Evolutionary conservation across 2,329 filamentous ascomycete genomes (phyloP), one percentile per base, ranked within the genome.

Genomic region (Ophiocordyceps unilateralis): DNA sequence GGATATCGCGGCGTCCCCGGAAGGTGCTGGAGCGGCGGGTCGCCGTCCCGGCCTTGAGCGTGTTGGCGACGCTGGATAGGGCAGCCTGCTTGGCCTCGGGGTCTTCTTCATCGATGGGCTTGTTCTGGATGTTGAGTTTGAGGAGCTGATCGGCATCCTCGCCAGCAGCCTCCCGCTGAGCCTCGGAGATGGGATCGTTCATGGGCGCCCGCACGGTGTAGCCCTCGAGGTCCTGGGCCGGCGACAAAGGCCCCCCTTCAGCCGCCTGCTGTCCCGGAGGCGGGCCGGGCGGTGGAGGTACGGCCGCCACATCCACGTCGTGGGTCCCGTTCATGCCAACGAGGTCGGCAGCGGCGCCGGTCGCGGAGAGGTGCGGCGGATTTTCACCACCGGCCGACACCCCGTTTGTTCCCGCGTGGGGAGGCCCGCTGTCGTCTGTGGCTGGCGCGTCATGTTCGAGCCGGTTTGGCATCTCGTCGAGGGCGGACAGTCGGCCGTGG

Each of bases 1-100:
- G 77, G 48, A 93, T 85, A 58, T 96, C 89, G 56, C 91, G 76
- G 47, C 91, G 81, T 42, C 91, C 91, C 50, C 91, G 76, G 15
- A 93, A 68, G 14, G 87, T 95, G 39, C 83, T 81, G 14, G 74
- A 66, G 53, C 78, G 82, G 22, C 82, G 75, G 44, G 74, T 73
- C 19, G 86, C 77, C 44, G 78, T 72, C 22, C 76, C 68, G 53
- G 70, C 62, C 44, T 80, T 78, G 32, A 93, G 64, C 2, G 80
- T 82, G 52, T 79, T 85, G 24, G 80, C 78, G 40, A 91, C 78
- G 52, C 73, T 87, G 3, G 82, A 81, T 41, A 89, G 62, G 2
- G 83, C 84, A 19, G 81, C 82, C 52, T 79, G 68, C 54, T 80
- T 77, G 40, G 78, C 83, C 45, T 81, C 78, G 1, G 80, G 78